Conservation (phyloP, 1,284 basidiomycete genomes). For the Entoloma clypeatum region DNA sequence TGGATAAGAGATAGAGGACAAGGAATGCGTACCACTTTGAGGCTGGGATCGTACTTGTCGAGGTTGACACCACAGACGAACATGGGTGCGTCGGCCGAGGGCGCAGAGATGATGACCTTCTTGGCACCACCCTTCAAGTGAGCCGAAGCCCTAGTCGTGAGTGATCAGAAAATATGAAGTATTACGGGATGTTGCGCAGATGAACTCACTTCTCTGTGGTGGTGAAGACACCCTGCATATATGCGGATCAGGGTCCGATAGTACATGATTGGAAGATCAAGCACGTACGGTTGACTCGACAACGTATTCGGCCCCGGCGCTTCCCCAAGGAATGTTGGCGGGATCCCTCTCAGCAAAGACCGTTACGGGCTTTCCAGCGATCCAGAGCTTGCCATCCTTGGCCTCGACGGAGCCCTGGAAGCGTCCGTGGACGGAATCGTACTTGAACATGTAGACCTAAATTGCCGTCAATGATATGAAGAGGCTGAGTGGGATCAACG, state of each 20-base stretch:
- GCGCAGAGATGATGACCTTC: constrained; percentile 99
- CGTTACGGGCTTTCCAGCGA: constrained; percentile 78
- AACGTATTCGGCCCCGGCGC: constrained; percentile 86
- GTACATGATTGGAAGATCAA: not conserved
- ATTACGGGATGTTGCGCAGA: not conserved
- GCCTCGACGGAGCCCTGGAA: constrained; percentile 85
- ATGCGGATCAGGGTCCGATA: too few species aligned
- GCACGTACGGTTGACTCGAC: constrained; percentile 86
- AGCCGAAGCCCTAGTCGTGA: constrained; percentile 66
- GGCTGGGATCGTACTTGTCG: constrained; percentile 88
- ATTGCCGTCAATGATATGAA: constrained; percentile 22
- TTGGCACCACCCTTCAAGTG: constrained; percentile 99
- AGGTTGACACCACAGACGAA: constrained; percentile 97
- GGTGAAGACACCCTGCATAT: constrained; percentile 99
- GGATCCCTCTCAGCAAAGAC: constrained; percentile 91
- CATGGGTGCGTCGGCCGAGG: constrained; percentile 99
- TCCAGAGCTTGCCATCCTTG: constrained; percentile 88
- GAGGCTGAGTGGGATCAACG: not conserved
- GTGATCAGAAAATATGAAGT: constrained; percentile 3
- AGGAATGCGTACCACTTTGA: constrained; percentile 68
- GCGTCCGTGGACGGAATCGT: constrained; percentile 95
- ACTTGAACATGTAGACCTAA: constrained; percentile 99
- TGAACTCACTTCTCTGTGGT: constrained; percentile 72
- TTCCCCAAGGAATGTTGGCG: constrained; percentile 81
- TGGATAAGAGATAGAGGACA: constrained; percentile 10